Conservation (phyloP, 768 basidiomycete species). For the Suillus occidentalis region DNA sequence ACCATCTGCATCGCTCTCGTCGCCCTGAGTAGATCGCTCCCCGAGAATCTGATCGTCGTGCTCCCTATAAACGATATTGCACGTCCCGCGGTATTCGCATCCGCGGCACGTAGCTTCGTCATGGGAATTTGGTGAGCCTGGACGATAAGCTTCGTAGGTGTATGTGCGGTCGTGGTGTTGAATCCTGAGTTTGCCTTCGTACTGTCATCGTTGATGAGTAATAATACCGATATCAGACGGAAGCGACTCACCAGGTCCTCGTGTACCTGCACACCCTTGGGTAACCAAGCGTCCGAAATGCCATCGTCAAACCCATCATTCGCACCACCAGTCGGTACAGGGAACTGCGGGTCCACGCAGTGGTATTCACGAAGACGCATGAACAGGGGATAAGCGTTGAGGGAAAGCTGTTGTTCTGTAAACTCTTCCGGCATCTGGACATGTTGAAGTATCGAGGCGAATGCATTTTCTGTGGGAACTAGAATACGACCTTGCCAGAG, state of each 20-base stretch:
- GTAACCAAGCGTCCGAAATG: conserved; percentile 44
- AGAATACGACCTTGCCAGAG: conserved; percentile 65
- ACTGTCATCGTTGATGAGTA: not conserved
- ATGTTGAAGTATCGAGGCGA: conserved; percentile 20
- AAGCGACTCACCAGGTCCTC: conserved; percentile 23
- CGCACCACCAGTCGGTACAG: conserved; percentile 22
- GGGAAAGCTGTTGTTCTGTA: conserved; percentile 33
- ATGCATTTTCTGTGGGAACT: conserved; percentile 35
- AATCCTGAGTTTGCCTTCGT: not conserved
- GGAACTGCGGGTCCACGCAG: conserved; percentile 42
- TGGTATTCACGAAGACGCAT: conserved; percentile 60
- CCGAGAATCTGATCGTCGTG: not conserved
- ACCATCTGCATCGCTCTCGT: not conserved
- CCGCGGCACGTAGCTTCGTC: conserved; percentile 39
- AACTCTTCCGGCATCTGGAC: conserved; percentile 29
- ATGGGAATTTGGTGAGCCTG: conserved; percentile 41
- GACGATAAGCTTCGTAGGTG: conserved; percentile 44
- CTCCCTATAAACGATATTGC: conserved; percentile 27
- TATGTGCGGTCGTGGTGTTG: conserved; percentile 18
- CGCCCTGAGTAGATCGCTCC: not conserved
- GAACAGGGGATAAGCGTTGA: conserved; percentile 53
- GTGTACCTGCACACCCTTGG: conserved; percentile 17
- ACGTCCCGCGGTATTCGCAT: conserved; percentile 27
- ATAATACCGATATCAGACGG: not conserved
- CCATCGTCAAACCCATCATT: conserved; percentile 33